Evolutionary conservation across 495 filamentous ascomycete genomes (phyloP).

Genomic region (Viridothelium virens): DNA sequence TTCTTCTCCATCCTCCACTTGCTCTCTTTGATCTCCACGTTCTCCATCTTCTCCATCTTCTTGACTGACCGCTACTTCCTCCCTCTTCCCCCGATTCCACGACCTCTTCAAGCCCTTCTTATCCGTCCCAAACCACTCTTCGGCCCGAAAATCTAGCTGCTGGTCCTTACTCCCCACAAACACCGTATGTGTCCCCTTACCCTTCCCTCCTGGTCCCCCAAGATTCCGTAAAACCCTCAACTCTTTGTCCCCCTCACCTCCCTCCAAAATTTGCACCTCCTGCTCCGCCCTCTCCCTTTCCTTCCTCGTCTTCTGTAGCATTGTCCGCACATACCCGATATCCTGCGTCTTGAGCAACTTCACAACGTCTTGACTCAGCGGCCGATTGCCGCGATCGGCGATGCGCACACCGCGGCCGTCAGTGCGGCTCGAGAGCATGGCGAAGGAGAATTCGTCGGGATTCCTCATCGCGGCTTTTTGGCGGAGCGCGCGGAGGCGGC

Average conservation of each 20-base stretch:
- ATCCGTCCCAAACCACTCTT: constrained; percentile 34
- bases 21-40: constrained; percentile 22
- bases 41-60: neutral
- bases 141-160: constrained; percentile 39
- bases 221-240: neutral
- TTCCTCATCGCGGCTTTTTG: constrained; percentile 81
- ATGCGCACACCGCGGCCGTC: constrained; percentile 56
- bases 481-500: constrained; percentile 65
- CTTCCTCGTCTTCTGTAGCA: constrained; percentile 50
- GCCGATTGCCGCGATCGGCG: constrained; percentile 44
- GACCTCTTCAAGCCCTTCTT: constrained; percentile 28
- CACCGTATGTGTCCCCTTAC: constrained; percentile 43
- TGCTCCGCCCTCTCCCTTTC: constrained; percentile 53
- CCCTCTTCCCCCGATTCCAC: constrained; percentile 22
- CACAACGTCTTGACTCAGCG: constrained; percentile 59
- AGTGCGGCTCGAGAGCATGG: constrained; percentile 66
- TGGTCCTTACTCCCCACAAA: constrained; percentile 50
- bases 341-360: constrained; percentile 95
- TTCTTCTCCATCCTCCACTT: constrained; percentile 36
- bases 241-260: constrained; percentile 25
- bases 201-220: constrained; percentile 9
- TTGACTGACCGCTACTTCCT: neutral
- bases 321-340: constrained; percentile 72
- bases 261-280: constrained; percentile 36
- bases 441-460: constrained; percentile 93